phyloP scores from a whole-genome alignment of 257 asterid genomes.

The Solanum rostratum region DNA sequence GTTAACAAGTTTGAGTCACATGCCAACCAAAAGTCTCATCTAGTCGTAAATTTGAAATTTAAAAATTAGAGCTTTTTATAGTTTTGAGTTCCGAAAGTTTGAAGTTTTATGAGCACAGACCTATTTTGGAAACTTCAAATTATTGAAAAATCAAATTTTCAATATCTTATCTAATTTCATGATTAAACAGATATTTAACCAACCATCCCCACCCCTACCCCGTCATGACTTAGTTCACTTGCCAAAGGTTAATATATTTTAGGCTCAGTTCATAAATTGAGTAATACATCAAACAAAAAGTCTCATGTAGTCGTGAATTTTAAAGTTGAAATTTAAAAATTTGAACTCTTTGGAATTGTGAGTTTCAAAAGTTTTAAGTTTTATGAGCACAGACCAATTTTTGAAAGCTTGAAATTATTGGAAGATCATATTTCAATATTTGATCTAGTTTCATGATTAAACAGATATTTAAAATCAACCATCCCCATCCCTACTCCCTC shows the following conservation, averaged over 20 bases:
- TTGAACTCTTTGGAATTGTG: no score
- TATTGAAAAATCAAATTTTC: no score
- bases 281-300: not conserved
- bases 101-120: no score
- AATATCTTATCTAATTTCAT: not conserved
- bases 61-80: not conserved
- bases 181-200: not conserved
- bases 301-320: not conserved
- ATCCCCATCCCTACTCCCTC: not conserved
- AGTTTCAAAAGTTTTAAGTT: no score
- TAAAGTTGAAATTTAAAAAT: not conserved
- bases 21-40: not conserved
- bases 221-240: not conserved
- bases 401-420: no score
- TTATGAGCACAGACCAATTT: no score
- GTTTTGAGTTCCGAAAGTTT: no score
- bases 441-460: not conserved
- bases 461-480: no score
- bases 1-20: not conserved
- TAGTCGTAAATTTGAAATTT: not conserved
- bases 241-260: not conserved
- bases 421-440: no score
- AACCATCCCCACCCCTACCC: not conserved
- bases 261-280: not conserved
- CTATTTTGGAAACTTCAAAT: no score